Evolutionary conservation across 2,329 filamentous ascomycete genomes (phyloP), one percentile per base, ranked within the genome.

Genomic region (Macroventuria anomochaeta): DNA sequence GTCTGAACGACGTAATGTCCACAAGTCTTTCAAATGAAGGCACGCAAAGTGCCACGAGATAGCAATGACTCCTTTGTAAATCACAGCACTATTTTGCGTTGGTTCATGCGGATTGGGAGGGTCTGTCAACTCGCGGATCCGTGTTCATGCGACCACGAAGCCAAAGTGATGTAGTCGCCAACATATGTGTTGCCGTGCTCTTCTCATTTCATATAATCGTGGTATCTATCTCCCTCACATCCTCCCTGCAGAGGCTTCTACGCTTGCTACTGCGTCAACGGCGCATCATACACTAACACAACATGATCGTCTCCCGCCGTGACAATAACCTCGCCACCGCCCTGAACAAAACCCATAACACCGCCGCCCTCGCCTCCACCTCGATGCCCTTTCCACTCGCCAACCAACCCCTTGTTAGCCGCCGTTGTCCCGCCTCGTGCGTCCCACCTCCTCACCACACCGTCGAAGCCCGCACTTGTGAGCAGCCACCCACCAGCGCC

Each of bases 391-490:
- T 83, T 91, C 93, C 93, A 97, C 76, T 97, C 93, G 60, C 87
- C 88, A 20, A 91, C 78, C 46, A 96, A 77, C 0, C 91, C 92
- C 46, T 86, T 85, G 7, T 82, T 85, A 2, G 85, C 85, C 1
- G 84, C 84, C 1, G 83, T 82, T 1, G 86, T 89, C 7, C 88
- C 87, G 48, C 87, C 88, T 37, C 87, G 76, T 5, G 85, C 81
- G 76, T 99, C 93, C 95, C 95, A 99, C 55, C 93, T 81, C 67
- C 91, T 83, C 17, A 99, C 85, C 0, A 93, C 91, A 15, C 95
- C 93, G 68, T 99, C 95, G 82, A 97, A 91, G 7, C 95, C 95
- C 63, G 88, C 93, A 59, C 86, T 91, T 2, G 93, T 97, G 46
- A 97, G 79, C 57, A 96, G 70, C 87, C 85, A 93, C n/a, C 67